Base-by-base conservation (phyloP, 305 asterid species). In the Fraxinus angustifolia region DNA sequence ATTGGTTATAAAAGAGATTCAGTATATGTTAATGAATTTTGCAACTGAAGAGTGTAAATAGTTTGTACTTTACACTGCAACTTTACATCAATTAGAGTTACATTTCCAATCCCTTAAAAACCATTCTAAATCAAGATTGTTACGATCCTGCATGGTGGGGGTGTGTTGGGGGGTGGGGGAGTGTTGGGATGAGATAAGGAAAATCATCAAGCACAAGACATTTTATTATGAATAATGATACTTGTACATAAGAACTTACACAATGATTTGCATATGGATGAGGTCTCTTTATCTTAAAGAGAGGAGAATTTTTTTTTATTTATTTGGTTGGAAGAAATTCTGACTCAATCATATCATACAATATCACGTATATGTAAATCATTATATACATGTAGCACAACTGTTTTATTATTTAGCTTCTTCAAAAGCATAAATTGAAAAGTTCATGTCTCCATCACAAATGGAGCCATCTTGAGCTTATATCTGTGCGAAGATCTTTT, bases 1-100 rank as follows among this genome's bases (percentile, higher is more conserved):
- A 30, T 35, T 62, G 33, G 58, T 82, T 62, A 79, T 72, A 58
- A 79, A 78, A 70, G 23, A 80, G 56, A 76, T 62, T 81, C 31
- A 33, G 79, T 65, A 79, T n/a, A 50, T 50, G 6, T 26, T 50
- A 11, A 26, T 8, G 34, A 75, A 75, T 75, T 71, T 68, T 28
- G 75, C 36, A 75, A 75, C 30, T 76, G 48, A 21, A 38, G 45
- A 28, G 30, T 28, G 30, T 28, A 28, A 28, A 28, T 28, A 65
- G 17, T 2, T 40, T 40, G 2, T 36, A 74, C 11, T 17, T 60
- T 23, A 23, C 23, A 62, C 72, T 62, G 31, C 34, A 19, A 19
- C 31, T 62, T 62, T 7, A 21, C 33, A 62, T 8, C 33, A 62
- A 8, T 62, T 62, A 62, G 7, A 21, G 34, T 58, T 23, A 62